Conservation (phyloP, 176 grass and related monocot genomes). For the Luzula sylvatica region DNA sequence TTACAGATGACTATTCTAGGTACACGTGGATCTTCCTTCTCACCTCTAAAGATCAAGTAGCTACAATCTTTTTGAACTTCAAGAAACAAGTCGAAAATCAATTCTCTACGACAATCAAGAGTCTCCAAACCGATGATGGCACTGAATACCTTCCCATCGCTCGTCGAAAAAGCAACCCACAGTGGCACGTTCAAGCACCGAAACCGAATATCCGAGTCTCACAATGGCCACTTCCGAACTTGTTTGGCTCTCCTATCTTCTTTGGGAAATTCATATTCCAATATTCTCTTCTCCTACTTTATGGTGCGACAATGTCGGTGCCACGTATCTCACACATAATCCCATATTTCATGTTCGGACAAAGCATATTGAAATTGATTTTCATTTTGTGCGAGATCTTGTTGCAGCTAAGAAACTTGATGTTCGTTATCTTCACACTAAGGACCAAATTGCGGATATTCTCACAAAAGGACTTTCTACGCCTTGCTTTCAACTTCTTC, state of each 20-base stretch:
- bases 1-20: not conserved
- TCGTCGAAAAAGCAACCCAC: too few species aligned
- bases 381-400: too few species aligned
- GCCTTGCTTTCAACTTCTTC: too few species aligned
- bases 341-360: not conserved
- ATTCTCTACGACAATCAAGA: not conserved
- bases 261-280: too few species aligned
- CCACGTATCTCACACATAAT: not conserved
- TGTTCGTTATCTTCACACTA: too few species aligned
- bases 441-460: too few species aligned
- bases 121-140: not conserved
- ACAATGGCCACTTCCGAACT: too few species aligned
- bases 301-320: not conserved
- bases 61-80: not conserved
- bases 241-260: too few species aligned
- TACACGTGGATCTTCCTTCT: constrained; percentile 1
- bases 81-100: not conserved
- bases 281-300: not conserved
- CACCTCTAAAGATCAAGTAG: not conserved
- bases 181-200: too few species aligned
- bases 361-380: not conserved
- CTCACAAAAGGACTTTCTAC: too few species aligned
- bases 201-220: too few species aligned
- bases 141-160: not conserved
- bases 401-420: too few species aligned